phyloP scores from a whole-genome alignment of 2,329 filamentous ascomycete genomes.

The Trichocomaceae sp. region DNA sequence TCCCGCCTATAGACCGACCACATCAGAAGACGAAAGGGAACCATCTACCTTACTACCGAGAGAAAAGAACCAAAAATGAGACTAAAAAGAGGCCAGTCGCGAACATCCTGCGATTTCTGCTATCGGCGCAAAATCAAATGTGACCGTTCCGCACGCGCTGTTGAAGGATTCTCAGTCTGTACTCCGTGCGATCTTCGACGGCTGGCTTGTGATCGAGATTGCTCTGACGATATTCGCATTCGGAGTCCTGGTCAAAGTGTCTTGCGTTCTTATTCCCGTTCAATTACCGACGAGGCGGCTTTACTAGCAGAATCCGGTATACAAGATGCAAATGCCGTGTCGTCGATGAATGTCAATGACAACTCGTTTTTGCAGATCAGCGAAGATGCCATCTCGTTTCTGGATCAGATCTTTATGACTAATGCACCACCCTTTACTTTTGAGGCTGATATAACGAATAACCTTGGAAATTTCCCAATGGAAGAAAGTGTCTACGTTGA shows the following conservation, averaged over 20 bases:
- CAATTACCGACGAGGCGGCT: background rate
- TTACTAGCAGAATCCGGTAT: background rate
- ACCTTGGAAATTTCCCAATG: background rate
- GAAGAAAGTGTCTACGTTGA: background rate
- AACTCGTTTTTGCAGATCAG: constrained; percentile 16
- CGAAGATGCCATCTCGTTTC: constrained; percentile 20
- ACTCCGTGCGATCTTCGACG: constrained; percentile 20
- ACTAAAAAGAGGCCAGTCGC: background rate
- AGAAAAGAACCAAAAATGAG: background rate
- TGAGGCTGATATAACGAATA: background rate
- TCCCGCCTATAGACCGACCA: background rate
- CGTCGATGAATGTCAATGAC: background rate
- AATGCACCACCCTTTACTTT: background rate
- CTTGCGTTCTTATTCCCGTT: background rate
- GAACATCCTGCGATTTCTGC: background rate
- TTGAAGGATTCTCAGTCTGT: constrained; percentile 16
- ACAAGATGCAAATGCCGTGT: background rate
- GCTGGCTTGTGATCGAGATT: constrained; percentile 16
- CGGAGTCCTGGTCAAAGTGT: background rate
- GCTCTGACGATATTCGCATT: constrained; percentile 18
- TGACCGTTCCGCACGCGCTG: constrained; percentile 16
- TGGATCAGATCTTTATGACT: constrained; percentile 22
- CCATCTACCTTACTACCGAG: background rate
- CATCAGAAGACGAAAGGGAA: background rate
- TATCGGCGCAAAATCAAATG: constrained; percentile 24